Evolutionary conservation across 1,139 yeast genomes (phyloP).

Genomic region (Sugiyamaella neomexicana): DNA sequence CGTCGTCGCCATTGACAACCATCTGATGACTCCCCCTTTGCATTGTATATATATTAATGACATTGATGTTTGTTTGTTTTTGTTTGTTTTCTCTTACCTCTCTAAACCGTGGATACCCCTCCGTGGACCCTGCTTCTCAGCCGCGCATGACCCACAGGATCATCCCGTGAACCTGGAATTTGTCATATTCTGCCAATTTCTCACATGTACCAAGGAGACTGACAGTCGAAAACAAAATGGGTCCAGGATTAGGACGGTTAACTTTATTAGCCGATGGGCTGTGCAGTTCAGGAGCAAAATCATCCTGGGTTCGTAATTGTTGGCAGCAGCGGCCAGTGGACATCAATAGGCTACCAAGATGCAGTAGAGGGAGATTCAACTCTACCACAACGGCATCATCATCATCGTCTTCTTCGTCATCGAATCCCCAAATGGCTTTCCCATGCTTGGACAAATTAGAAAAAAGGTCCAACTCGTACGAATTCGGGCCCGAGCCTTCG

Average conservation of each 20-base stretch:
- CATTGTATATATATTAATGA: not conserved
- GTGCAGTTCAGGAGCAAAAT: not conserved
- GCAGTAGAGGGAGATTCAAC: too few relatives aligned
- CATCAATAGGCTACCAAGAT: not conserved
- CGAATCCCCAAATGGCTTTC: constrained; percentile 67
- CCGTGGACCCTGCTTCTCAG: not conserved
- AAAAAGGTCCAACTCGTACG: constrained; percentile 51
- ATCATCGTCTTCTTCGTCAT: constrained; percentile 5
- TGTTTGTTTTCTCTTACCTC: too few relatives aligned
- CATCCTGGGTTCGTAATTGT: not conserved
- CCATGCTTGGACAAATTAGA: constrained; percentile 86
- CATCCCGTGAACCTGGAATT: not conserved
- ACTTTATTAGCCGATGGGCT: not conserved
- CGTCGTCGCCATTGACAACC: not conserved
- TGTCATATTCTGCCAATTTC: not conserved
- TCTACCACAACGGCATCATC: not conserved
- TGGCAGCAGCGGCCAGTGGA: too few relatives aligned
- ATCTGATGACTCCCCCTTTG: too few relatives aligned
- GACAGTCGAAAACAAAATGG: not conserved
- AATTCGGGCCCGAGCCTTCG: constrained; percentile 70
- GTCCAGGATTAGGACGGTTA: not conserved
- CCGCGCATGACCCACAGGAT: not conserved
- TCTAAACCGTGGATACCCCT: too few relatives aligned
- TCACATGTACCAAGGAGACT: too few relatives aligned
- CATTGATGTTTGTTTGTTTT: too few relatives aligned